Evolutionary conservation across 768 basidiomycete species (phyloP), one percentile per base, ranked within the genome.

Genomic region (Kwoniella pini): DNA sequence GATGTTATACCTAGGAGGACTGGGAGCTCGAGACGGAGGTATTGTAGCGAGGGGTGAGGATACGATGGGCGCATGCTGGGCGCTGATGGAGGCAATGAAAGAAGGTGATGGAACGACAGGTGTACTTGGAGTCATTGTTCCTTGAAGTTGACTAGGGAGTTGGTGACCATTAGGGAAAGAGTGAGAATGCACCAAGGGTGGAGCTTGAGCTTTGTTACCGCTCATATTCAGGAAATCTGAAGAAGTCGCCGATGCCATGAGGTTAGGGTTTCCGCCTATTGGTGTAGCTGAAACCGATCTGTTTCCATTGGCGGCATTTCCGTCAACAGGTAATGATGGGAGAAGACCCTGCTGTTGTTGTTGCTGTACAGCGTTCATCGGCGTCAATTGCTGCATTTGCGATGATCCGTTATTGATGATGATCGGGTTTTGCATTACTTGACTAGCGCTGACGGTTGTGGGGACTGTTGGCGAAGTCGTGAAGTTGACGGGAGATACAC

Each of bases 91-190:
- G 2, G 63, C 50, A 42, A 57, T 53, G 58, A 75, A 69, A 13
- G 57, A 49, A 2, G 70, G 62, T 4, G 75, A 65, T 10, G 68
- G 53, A 13, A 64, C 44, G 17, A 69, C 57, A 11, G 69, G 71
- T n/a, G 71, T 74, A 21, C 63, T 46, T 13, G 70, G 64, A 2
- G 69, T 40, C 15, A 64, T 46, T 11, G 56, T 33, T 27, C 59
- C 53, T 51, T 72, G 67, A 27, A 71, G 46, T 52, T 76, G 71
- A 56, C 67, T 69, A 4, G 74, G 78, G 0, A 74, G 54, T 43
- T 76, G 71, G 56, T 75, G 72, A 7, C 71, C 74, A 26, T 75
- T 75, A 3, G 79, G 79, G 62, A 72, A 80, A 7, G 77, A 79
- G 52, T 80, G 79, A 3, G 77, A 74, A 60, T 78, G 77, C 3